Percentiles rank a stretch among this genome's conserved stretches.
These are phyloP conservation scores for Pinus albicaulis DNA, from an alignment of 75 land plant genomes.

Conservation along the genomic window DNA sequence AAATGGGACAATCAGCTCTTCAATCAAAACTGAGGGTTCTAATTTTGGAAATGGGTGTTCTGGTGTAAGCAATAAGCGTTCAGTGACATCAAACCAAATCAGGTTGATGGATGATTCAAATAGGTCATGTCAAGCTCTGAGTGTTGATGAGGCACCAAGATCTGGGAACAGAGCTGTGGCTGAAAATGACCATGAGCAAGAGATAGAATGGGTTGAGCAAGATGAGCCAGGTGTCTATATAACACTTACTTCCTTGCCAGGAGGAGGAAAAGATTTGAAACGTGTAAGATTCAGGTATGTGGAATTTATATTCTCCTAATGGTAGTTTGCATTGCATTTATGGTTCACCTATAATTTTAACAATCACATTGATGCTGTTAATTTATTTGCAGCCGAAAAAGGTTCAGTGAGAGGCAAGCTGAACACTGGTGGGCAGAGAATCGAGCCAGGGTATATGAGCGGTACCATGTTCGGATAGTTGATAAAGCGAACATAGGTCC, in stretches of 20 bases:
- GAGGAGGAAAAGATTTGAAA: slow-evolving; percentile 88
- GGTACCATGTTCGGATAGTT: slow-evolving; percentile 65
- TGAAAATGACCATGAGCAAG: slow-evolving; percentile 58
- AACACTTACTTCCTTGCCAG: slow-evolving; percentile 82
- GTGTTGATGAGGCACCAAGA: slow-evolving; percentile 27
- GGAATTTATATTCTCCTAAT: not conserved
- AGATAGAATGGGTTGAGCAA: slow-evolving; percentile 97
- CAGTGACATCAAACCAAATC: not conserved
- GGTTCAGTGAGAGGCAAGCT: slow-evolving; percentile 89
- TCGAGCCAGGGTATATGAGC: slow-evolving; percentile 69
- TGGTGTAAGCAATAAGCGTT: not conserved
- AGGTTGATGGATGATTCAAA: slow-evolving; percentile 20
- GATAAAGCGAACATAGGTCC: slow-evolving; percentile 48
- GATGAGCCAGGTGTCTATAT: slow-evolving; percentile 98
- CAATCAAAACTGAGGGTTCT: slow-evolving; percentile 7
- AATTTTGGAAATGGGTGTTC: slow-evolving; percentile 9
- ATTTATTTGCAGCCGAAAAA: slow-evolving; percentile 66
- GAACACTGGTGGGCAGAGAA: slow-evolving; percentile 94
- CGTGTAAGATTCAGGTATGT: slow-evolving; percentile 96
- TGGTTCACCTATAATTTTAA: not conserved
- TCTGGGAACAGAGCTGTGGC: slow-evolving; percentile 36
- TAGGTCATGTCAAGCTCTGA: slow-evolving; percentile 15
- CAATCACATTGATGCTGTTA: not conserved
- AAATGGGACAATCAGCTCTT: slow-evolving; percentile 6
- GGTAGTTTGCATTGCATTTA: not conserved